Conservation (phyloP, 257 asterid genomes). For the Solanum ossicruentum region DNA sequence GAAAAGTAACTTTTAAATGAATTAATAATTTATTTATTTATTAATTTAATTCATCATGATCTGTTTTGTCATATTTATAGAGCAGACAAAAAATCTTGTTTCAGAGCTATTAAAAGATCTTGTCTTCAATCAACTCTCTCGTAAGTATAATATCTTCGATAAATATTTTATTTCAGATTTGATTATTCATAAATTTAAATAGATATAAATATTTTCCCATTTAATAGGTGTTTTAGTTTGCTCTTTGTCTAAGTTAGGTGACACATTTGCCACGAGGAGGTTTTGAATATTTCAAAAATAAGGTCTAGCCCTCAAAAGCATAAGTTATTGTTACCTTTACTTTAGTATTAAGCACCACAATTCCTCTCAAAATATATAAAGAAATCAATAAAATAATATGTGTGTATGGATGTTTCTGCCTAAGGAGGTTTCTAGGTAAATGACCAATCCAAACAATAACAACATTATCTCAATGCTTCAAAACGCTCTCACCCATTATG, state of each 20-base stretch:
- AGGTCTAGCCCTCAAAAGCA: not conserved
- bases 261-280: not conserved
- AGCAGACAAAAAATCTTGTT: no score
- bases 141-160: not conserved
- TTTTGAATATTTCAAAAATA: not conserved
- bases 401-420: not conserved
- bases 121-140: not conserved
- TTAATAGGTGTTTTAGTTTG: not conserved
- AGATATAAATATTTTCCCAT: not conserved
- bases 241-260: not conserved
- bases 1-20: not conserved
- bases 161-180: not conserved
- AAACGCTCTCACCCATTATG: no score
- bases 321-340: not conserved
- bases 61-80: not conserved
- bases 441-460: slow-evolving; percentile 11
- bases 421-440: slow-evolving; percentile 13
- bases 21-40: no score
- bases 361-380: not conserved
- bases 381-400: not conserved
- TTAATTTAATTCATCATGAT: no score
- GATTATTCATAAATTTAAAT: not conserved
- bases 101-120: no score
- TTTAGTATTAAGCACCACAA: not conserved
- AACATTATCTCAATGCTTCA: no score